Evolutionary conservation across 1,284 basidiomycete species (phyloP), one percentile per base, ranked within the genome.

Genomic region (Phlebopus sp.): DNA sequence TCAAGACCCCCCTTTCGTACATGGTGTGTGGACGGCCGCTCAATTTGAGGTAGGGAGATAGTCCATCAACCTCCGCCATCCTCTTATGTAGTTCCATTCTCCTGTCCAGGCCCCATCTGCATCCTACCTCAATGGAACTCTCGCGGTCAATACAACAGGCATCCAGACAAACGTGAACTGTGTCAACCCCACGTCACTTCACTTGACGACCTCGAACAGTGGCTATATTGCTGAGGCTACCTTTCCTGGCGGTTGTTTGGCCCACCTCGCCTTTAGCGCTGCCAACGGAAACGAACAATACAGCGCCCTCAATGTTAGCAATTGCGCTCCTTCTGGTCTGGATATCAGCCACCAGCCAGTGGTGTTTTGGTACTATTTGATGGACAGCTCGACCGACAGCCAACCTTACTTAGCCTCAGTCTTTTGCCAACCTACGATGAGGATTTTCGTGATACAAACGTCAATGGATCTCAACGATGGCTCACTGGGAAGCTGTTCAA

Each of bases 311-410:
- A 60, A 65, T 17, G 71, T 71, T 1, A 54, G 67, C 5, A 74
- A 70, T 54, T 74, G 72, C 35, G 67, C 67, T 41, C 55, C 61
- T 11, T 50, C 63, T 7, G 50, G 45, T 8, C 31, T 66, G 14
- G 63, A 74, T 35, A 49, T 69, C n/a, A 51, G 67, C 15, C 76
- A 79, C 47, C 71, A 69, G 37, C 79, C 82, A 2, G 77, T 84
- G 31, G 74, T 84, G 69, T 86, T 85, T 54, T 85, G 82, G 82
- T 84, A 64, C 45, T 75, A 64, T 70, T 69, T 59, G 60, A 67
- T 44, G 48, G 52, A 44, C 57, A 57, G 32, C 19, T 51, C 15
- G 53, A 67, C 57, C 15, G 58, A 62, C 32, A 62, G 52, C 18
- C 52, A 39, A 17, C 60, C 67, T 8, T 67, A 78, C 47, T 75